Conservation (phyloP, 2,329 filamentous ascomycete species). For the Xylaria sp. region DNA sequence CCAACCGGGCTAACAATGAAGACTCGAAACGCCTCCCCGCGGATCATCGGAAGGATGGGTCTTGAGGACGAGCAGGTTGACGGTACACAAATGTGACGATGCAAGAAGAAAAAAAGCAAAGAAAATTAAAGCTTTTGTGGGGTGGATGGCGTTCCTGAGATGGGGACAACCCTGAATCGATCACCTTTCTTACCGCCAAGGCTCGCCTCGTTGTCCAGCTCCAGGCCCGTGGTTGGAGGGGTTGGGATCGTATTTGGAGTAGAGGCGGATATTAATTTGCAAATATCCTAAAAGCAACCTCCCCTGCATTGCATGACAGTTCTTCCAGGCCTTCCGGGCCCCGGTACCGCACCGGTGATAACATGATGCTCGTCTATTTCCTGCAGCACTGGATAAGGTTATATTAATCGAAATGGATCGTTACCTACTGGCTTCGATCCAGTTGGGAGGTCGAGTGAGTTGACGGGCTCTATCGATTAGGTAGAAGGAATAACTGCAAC, state of each 20-base stretch:
- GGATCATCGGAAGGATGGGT: conserved; percentile 28
- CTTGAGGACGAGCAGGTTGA: conserved; percentile 10
- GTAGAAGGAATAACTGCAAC: conserved; percentile 10
- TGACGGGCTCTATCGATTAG: conserved; percentile 10
- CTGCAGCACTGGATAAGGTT: conserved; percentile 19
- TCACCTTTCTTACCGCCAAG: conserved; percentile 30
- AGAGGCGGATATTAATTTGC: conserved; percentile 28
- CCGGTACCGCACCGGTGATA: conserved; percentile 16
- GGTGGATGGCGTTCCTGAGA: conserved; percentile 25
- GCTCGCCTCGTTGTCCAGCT: conserved; percentile 35
- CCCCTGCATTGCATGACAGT: conserved; percentile 29
- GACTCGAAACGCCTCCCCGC: conserved; percentile 27
- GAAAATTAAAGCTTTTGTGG: conserved; percentile 26
- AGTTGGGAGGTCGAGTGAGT: conserved; percentile 2
- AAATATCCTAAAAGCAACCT: conserved; percentile 37
- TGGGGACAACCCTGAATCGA: conserved; percentile 21
- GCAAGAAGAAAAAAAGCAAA: too few species aligned
- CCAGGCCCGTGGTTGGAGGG: conserved; percentile 20
- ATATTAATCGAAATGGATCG: conserved; percentile 37
- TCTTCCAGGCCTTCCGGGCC: conserved; percentile 10
- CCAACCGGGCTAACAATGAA: conserved; percentile 17
- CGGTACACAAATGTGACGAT: conserved; percentile 13
- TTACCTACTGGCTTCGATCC: conserved; percentile 28
- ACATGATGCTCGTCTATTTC: conserved; percentile 10
- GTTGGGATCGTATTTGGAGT: conserved; percentile 15